Evolutionary conservation across 306 rosid species (phyloP).

Genomic region (Cercis canadensis): DNA sequence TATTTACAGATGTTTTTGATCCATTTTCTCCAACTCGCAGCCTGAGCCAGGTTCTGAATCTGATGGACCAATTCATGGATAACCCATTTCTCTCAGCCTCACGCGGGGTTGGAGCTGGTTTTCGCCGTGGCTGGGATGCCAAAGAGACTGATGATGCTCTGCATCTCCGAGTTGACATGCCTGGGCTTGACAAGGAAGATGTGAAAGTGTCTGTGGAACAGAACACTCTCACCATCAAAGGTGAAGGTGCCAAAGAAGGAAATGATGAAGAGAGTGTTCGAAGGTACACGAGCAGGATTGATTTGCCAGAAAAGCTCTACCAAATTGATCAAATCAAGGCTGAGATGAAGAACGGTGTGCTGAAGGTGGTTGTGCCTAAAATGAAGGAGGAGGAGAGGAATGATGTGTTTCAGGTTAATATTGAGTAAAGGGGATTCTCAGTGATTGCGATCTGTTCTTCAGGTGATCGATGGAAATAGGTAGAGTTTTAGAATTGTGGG

Average conservation of each 20-base stretch:
- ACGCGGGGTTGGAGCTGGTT: conserved; percentile 35
- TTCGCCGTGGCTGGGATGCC: conserved; percentile 73
- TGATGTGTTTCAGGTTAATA: conserved; percentile 26
- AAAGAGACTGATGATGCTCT: conserved; percentile 61
- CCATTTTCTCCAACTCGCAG: conserved; percentile 74
- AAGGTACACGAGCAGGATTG: conserved; percentile 63
- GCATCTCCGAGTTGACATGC: conserved; percentile 74
- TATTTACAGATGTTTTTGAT: conserved; percentile 62
- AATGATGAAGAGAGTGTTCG: conserved; percentile 43
- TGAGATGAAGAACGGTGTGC: conserved; percentile 86
- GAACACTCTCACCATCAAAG: conserved; percentile 65
- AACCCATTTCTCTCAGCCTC: conserved; percentile 58
- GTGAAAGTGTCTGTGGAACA: conserved; percentile 75
- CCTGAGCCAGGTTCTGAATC: conserved; percentile 76
- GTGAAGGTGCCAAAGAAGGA: conserved; percentile 48
- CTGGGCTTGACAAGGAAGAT: conserved; percentile 67
- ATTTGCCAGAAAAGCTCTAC: conserved; percentile 59
- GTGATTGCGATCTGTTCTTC: too few relatives aligned
- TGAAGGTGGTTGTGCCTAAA: conserved; percentile 64
- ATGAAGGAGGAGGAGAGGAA: conserved; percentile 65
- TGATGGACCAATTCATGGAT: conserved; percentile 78
- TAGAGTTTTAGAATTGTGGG: too few relatives aligned
- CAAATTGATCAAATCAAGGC: conserved; percentile 67
- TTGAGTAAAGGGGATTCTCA: too few relatives aligned
- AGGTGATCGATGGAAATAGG: too few relatives aligned